Percentiles rank a stretch among this genome's conserved stretches.
Conservation (phyloP, 1,284 basidiomycete genomes). For the Clitocybe nebularis region DNA sequence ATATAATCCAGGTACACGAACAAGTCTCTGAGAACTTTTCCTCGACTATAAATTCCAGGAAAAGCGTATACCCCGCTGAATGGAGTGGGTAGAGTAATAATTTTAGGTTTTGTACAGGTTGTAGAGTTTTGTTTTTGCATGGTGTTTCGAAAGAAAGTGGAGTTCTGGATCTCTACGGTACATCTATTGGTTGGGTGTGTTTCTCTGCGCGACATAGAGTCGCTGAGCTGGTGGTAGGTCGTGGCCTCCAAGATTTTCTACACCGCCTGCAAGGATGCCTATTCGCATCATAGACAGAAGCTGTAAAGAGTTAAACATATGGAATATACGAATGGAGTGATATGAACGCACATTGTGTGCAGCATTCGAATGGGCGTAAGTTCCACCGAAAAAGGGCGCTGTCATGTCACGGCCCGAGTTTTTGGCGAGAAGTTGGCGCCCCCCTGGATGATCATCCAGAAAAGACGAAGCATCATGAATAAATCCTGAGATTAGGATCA, state of each 20-base stretch:
- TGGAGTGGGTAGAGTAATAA: too few species aligned
- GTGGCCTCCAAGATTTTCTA: constrained; percentile 41
- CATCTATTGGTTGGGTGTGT: too few species aligned
- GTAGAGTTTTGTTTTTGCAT: too few species aligned
- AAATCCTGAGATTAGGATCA: constrained; percentile 80
- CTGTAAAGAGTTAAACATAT: constrained; percentile 26
- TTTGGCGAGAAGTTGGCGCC: constrained; percentile 54
- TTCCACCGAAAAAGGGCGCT: constrained; percentile 79
- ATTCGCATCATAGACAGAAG: constrained; percentile 82
- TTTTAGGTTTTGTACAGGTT: too few species aligned
- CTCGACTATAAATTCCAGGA: too few species aligned
- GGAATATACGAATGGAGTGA: constrained; percentile 8
- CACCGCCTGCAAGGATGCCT: constrained; percentile 72
- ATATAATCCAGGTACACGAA: too few species aligned
- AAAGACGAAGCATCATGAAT: constrained; percentile 84
- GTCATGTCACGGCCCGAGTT: constrained; percentile 82
- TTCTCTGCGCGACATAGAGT: constrained; percentile 22
- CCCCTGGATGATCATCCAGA: constrained; percentile 80
- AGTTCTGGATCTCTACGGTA: too few species aligned
- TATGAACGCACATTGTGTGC: constrained; percentile 66
- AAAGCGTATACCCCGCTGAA: too few species aligned
- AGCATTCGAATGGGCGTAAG: constrained; percentile 82
- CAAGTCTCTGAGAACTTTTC: too few species aligned
- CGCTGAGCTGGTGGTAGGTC: constrained; percentile 21
- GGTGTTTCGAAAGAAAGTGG: too few species aligned